These are phyloP conservation scores for Leishmania arabica DNA, from an alignment of 208 protist genomes.

Conservation along the genomic window DNA sequence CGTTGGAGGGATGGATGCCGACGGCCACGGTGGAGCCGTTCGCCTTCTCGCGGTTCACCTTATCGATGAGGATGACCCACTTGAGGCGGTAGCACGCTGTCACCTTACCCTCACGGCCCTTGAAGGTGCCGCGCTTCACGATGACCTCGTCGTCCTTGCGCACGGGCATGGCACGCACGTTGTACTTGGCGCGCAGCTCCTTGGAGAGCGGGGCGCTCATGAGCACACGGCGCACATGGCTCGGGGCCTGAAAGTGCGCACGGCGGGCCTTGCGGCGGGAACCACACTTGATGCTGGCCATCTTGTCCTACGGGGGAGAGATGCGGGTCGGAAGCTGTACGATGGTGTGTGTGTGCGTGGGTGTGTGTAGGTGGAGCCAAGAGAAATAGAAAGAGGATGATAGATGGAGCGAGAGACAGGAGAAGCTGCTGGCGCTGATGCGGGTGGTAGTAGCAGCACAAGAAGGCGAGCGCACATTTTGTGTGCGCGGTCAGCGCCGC, in stretches of 20 bases:
- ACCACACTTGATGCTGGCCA: constrained; percentile 89
- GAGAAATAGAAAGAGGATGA: not conserved
- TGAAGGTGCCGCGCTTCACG: constrained; percentile 96
- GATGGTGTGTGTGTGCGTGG: not conserved
- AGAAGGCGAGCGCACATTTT: no score
- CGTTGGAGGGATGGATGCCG: constrained; percentile 98
- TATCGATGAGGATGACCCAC: constrained; percentile 99
- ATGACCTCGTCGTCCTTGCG: constrained; percentile 99
- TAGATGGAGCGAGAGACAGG: not conserved
- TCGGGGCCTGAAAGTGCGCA: constrained; percentile 99
- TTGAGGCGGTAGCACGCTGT: constrained; percentile 98
- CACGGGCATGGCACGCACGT: constrained; percentile 98
- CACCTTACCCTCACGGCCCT: constrained; percentile 97
- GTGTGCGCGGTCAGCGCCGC: not conserved
- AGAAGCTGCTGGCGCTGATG: not conserved
- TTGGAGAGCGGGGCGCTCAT: constrained; percentile 99
- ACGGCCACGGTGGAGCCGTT: constrained; percentile 94
- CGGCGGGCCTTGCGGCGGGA: constrained; percentile 98
- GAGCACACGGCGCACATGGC: constrained; percentile 94
- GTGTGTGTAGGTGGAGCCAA: not conserved
- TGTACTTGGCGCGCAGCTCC: constrained; percentile 99
- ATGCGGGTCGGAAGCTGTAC: constrained; percentile 10
- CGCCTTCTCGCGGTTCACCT: constrained; percentile 97
- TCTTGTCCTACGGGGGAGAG: constrained; percentile 27
- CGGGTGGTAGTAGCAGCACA: not conserved